These are phyloP conservation scores for Diaporthe longicolla DNA, from an alignment of 2,329 filamentous ascomycete genomes.

Conservation along the genomic window DNA sequence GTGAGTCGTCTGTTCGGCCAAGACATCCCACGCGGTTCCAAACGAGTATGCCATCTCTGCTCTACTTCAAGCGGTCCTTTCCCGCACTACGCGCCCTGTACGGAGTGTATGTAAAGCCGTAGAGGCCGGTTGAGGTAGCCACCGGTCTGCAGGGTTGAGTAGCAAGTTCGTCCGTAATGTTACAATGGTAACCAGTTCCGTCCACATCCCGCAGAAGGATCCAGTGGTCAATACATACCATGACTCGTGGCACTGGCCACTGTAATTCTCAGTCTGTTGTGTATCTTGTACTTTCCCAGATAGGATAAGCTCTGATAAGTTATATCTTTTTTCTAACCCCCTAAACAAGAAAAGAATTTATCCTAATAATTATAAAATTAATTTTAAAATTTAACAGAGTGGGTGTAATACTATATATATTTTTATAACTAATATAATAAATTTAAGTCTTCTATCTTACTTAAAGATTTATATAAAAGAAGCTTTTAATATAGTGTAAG, in stretches of 20 bases:
- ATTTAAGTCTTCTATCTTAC: no score
- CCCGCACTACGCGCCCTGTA: neutral
- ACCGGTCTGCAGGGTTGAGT: constrained; percentile 13
- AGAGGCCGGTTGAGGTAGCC: neutral
- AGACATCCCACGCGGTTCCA: neutral
- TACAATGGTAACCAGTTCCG: neutral
- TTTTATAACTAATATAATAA: no score
- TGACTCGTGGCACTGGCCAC: neutral
- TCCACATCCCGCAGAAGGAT: neutral
- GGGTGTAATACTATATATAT: no score
- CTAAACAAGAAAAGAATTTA: neutral
- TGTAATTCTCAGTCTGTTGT: neutral
- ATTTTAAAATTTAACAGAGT: neutral
- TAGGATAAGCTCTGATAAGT: neutral
- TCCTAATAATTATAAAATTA: neutral
- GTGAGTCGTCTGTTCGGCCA: constrained; percentile 6
- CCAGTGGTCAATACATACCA: neutral
- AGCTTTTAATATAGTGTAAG: no score
- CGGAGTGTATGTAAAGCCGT: no score
- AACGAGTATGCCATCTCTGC: neutral
- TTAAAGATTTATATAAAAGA: no score
- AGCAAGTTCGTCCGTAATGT: neutral
- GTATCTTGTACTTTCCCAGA: no score
- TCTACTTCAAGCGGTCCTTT: neutral
- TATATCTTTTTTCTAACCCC: neutral